Base-by-base conservation (phyloP, 2,329 filamentous ascomycete genomes). In the Plectosphaerella cucumerina region DNA sequence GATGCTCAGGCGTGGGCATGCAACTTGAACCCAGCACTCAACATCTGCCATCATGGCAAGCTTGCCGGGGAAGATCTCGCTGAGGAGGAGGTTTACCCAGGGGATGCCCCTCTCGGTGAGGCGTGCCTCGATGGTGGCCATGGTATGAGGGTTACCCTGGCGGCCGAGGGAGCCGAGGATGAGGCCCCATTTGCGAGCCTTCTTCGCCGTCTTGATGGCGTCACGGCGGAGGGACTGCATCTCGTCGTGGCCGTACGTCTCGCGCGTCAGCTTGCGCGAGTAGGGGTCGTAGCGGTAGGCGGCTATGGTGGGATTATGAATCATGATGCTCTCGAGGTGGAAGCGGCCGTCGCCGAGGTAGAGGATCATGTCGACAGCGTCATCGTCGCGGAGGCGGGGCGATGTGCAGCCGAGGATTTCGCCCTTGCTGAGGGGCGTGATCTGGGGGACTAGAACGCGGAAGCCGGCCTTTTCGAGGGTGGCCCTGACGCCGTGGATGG, bases 361-460 rank as follows among this genome's bases (percentile, higher is more conserved):
- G 2, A 97, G 75, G 44, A 97, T 86, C 56, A 90, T 70, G 63
- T 96, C 89, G 20, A 92, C 82, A 41, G 70, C 72, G 44, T 81
- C 79, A 11, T 75, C 75, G 11, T 78, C 68, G 14, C 75, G 66
- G 3, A 93, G 75, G 20, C 80, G 80, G 0, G 94, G 94, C 1
- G 92, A 96, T 8, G 94, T 99, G 68, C 94, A 99, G n/a, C 94
- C 94, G 1, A 99, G 76, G 48, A 99, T 96, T 72, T 99, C 94
- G 48, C 94, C 94, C 65, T 94, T 96, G 54, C 89, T 96, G 5
- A 99, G 71, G 0, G 94, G 95, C 33, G 89, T 85, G 57, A 97
- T 96, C 68, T 99, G 94, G 0, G 94, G 94, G 31, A 97, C 87
- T 21, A 96, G 66, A 33, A 97, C 81, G 52, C 80, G 83, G 76